Evolutionary conservation across 371 early-diverging fungal species (phyloP).

Genomic region (Sporodiniella umbellata): DNA sequence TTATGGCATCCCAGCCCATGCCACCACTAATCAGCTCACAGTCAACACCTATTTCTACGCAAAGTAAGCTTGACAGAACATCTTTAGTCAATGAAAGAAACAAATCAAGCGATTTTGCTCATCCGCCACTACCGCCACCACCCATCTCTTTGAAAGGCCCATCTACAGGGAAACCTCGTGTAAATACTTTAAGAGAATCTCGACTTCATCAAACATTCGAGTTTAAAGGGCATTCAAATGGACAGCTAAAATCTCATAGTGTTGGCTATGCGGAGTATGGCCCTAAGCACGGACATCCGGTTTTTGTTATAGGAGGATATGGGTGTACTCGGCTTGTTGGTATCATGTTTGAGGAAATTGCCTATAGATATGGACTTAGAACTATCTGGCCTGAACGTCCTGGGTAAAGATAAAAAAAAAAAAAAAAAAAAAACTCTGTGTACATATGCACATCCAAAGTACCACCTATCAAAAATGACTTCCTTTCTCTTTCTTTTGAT

Average conservation of each 20-base stretch:
- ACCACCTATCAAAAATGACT: too few relatives aligned
- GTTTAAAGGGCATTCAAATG: conserved; percentile 17
- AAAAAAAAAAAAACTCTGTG: too few relatives aligned
- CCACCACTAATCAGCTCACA: conserved; percentile 1
- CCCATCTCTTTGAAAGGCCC: too few relatives aligned
- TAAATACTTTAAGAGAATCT: conserved; percentile 34
- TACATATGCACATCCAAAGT: background rate
- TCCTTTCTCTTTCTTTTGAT: background rate
- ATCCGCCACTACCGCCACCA: background rate
- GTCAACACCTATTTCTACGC: conserved; percentile 11
- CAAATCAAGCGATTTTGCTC: conserved; percentile 1
- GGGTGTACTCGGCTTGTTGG: conserved; percentile 48
- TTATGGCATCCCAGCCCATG: background rate
- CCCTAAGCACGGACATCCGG: conserved; percentile 28
- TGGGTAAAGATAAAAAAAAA: conserved; percentile 26
- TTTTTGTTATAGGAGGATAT: conserved; percentile 48
- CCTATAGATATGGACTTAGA: conserved; percentile 25
- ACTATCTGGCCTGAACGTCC: conserved; percentile 54
- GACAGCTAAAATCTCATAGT: conserved; percentile 23
- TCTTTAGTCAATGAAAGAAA: background rate
- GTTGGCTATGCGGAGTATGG: conserved; percentile 53
- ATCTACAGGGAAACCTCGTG: conserved; percentile 13
- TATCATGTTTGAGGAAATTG: conserved; percentile 50
- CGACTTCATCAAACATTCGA: conserved; percentile 43
- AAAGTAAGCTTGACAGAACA: background rate